Conservation (phyloP, 176 grass and related monocot genomes). For the Poa annua region DNA sequence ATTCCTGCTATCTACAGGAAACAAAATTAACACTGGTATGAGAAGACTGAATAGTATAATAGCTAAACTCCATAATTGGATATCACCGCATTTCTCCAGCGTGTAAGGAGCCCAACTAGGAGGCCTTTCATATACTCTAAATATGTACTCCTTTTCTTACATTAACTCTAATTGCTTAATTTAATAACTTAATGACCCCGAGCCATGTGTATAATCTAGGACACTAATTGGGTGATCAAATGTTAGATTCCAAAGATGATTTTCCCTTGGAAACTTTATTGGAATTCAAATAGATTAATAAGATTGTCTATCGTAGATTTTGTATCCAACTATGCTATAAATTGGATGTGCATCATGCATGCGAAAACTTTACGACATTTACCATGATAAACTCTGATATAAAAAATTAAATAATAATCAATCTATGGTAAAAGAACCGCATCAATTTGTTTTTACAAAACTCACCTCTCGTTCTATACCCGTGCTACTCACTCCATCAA, state of each 20-base stretch:
- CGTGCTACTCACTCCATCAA: neutral
- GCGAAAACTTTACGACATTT: neutral
- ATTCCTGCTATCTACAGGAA: neutral
- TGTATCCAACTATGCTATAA: neutral
- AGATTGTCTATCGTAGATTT: neutral
- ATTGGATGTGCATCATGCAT: neutral
- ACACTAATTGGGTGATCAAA: no score
- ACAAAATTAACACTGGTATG: neutral
- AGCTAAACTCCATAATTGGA: neutral
- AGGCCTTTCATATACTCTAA: neutral
- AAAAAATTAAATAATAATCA: neutral
- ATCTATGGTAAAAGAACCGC: neutral
- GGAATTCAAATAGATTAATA: neutral
- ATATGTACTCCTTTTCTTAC: neutral
- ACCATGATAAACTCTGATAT: neutral
- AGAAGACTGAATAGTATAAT: neutral
- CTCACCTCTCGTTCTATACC: conserved; percentile 3
- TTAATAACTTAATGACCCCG: neutral
- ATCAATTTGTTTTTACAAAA: neutral
- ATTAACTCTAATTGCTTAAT: neutral
- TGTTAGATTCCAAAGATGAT: neutral
- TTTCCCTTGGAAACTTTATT: neutral
- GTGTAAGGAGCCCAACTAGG: no score
- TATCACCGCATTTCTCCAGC: neutral
- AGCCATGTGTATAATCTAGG: neutral